A percentile compares a stretch with the other conserved stretches of the same genome.
These are phyloP conservation scores for Plasmodium gaboni DNA, from an alignment of 169 alveolate genomes.

Conservation along the genomic window DNA sequence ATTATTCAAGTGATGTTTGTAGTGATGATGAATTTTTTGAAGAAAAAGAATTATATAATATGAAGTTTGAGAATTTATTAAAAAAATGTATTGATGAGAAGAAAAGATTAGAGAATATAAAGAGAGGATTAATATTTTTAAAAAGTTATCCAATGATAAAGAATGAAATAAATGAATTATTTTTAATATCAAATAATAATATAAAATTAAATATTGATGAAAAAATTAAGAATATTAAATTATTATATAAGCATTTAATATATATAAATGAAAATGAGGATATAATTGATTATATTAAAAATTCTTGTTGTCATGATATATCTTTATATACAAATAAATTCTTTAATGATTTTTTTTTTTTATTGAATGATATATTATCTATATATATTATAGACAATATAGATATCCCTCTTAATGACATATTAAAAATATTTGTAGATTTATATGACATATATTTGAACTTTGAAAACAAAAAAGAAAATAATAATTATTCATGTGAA, in stretches of 20 bases:
- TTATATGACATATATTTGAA: slow-evolving; percentile 13
- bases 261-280: slow-evolving; percentile 68
- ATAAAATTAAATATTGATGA: slow-evolving; percentile 26
- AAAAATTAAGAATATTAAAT: slow-evolving; percentile 21
- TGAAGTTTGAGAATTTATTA: slow-evolving; percentile 11
- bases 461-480: background rate
- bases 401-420: background rate
- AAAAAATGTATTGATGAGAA: slow-evolving; percentile 51
- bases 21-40: background rate
- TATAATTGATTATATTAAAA: slow-evolving; percentile 33
- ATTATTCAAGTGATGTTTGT: background rate
- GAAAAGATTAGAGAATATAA: slow-evolving; percentile 27
- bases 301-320: slow-evolving; percentile 1
- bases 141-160: slow-evolving; percentile 17
- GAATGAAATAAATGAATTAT: slow-evolving; percentile 41
- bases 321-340: slow-evolving; percentile 33
- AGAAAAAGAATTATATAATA: background rate
- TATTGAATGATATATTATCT: slow-evolving; percentile 33
- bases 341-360: slow-evolving; percentile 29
- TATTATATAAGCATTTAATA: slow-evolving; percentile 18
- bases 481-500: background rate
- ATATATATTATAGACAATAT: slow-evolving; percentile 7
- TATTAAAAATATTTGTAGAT: slow-evolving; percentile 8
- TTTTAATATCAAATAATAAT: slow-evolving; percentile 1
- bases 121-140: slow-evolving; percentile 29